Conservation (phyloP, 2,329 filamentous ascomycete genomes). For the Cadophora luteo-olivacea region DNA sequence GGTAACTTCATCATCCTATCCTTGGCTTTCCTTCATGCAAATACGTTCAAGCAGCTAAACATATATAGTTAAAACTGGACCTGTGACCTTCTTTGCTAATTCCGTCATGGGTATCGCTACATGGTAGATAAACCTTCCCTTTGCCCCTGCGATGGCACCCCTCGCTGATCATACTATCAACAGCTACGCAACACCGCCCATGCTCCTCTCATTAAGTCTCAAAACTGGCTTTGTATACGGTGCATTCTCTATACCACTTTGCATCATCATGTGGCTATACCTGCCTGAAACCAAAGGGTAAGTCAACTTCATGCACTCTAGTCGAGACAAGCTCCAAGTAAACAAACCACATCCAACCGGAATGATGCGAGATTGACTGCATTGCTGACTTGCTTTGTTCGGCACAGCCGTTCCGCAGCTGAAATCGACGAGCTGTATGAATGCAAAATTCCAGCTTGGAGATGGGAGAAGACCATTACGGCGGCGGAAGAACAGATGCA, state of each 20-base stretch:
- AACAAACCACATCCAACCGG: too few relatives aligned
- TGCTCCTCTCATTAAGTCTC: conserved; percentile 14
- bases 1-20: neutral
- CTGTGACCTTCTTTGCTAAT: conserved; percentile 4
- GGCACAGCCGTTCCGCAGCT: conserved; percentile 15
- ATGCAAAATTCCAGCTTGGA: conserved; percentile 21
- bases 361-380: neutral
- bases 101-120: conserved; percentile 8
- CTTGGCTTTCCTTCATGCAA: neutral
- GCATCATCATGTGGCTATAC: conserved; percentile 14
- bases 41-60: neutral
- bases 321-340: neutral
- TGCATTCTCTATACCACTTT: neutral
- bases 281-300: conserved; percentile 17
- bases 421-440: conserved; percentile 22
- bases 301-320: neutral
- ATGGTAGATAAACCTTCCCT: neutral
- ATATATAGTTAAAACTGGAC: neutral
- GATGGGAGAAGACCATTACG: conserved; percentile 7
- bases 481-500: conserved; percentile 12
- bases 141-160: too few relatives aligned
- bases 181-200: conserved; percentile 5
- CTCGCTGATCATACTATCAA: neutral
- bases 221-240: conserved; percentile 12
- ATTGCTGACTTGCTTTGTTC: neutral